Evolutionary conservation across 1,139 yeast genomes (phyloP).

Genomic region (Meyerozyma elateridarum): DNA sequence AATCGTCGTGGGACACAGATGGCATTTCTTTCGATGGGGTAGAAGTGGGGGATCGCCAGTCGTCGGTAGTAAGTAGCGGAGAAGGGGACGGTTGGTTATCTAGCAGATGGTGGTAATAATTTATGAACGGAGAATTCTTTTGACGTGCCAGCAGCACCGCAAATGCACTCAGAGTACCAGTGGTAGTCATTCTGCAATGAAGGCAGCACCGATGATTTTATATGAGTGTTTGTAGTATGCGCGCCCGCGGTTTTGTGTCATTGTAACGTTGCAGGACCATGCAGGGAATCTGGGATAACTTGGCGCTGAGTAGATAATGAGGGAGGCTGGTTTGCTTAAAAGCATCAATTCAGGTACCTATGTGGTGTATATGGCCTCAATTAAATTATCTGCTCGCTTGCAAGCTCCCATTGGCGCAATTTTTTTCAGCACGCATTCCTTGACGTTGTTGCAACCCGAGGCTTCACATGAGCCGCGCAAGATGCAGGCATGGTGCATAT

Average conservation of each 20-base stretch:
- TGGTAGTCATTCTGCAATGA: neutral
- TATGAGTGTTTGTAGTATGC: no score
- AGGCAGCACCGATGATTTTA: neutral
- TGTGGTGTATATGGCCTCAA: no score
- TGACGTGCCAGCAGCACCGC: neutral
- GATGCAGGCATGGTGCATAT: no score
- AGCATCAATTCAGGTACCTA: no score
- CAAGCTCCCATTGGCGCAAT: no score
- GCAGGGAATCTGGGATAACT: no score
- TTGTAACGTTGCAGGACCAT: conserved; percentile 3
- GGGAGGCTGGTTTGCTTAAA: no score
- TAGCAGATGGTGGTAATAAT: conserved; percentile 1
- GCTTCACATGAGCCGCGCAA: no score
- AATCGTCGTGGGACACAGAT: neutral
- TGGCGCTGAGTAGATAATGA: no score
- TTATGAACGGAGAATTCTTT: conserved; percentile 2
- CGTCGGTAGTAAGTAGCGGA: neutral
- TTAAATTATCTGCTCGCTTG: no score
- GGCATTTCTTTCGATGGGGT: conserved; percentile 3
- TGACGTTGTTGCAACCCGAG: no score
- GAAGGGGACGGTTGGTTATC: neutral
- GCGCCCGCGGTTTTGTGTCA: conserved; percentile 2
- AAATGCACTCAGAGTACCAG: neutral
- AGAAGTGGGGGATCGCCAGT: conserved; percentile 2
- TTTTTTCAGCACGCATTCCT: no score